Evolutionary conservation across 1,139 yeast species (phyloP), one percentile per base, ranked within the genome.

Genomic region (Chernovozyma sophiae-reginae): DNA sequence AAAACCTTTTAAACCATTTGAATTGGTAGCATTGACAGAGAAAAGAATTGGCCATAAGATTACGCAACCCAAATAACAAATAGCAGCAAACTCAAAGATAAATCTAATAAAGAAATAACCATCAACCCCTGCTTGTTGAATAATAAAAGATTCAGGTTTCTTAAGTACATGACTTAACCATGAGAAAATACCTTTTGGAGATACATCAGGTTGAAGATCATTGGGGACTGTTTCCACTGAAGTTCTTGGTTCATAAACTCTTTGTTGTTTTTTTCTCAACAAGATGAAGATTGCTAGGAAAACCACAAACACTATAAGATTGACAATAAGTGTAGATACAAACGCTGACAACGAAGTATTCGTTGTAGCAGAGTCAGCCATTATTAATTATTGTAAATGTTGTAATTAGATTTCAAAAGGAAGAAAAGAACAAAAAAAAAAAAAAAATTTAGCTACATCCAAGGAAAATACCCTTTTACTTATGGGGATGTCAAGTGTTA

Each of bases 21-120:
- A 92, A 45, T 86, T 81, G 7, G 95, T 80, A 12, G 94, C 95
- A 58, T 89, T 86, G 35, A 92, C 83, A 0, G 98, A 94, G 44
- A 92, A 69, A 41, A 92, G 65, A 41, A 92, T 76, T 22, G 96
- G 92, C 77, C 86, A 79, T 14, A 81, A 61, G 16, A 83, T 48
- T 24, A 84, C 45, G 38, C 86, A 77, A 2, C 95, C 94, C 11
- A 80, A 53, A 8, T 80, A 51, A 22, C 85, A 75, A 34, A 86
- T 57, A 14, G 74, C 58, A 22, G 77, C 68, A 41, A 85, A 73
- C 35, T 86, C 71, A 38, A 82, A 77, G 42, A 92, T 56, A 56
- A 81, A 92, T 46, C 98, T 72, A 37, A 86, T 59, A 54, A 86
- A 90, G 49, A 89, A 80, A 61, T 87, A 92, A 13, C 96, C 92